Evolutionary conservation across 371 early-diverging fungal genomes (phyloP).

Genomic region (Thermomucor indicae-seudaticae): DNA sequence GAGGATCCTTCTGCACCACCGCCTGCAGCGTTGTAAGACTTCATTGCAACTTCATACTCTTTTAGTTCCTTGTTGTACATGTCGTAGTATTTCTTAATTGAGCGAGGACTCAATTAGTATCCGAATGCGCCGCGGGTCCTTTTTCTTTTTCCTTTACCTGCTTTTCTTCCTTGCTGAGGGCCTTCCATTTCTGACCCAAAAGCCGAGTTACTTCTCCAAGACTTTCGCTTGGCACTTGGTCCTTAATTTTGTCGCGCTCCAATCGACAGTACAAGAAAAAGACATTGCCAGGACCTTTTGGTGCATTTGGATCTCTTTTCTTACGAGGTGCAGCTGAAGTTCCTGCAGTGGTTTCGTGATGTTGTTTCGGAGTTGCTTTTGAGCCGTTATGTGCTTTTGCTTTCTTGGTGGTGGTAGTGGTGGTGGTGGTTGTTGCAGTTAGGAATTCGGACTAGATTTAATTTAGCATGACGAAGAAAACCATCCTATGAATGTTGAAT

Average conservation of each 20-base stretch:
- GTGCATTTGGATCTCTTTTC: conserved; percentile 59
- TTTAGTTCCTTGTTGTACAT: conserved; percentile 40
- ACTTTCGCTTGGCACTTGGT: conserved; percentile 42
- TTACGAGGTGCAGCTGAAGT: conserved; percentile 17
- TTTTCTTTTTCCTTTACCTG: conserved; percentile 14
- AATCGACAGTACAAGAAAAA: conserved; percentile 57
- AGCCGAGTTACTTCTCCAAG: conserved; percentile 41
- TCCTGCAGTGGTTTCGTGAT: conserved; percentile 1
- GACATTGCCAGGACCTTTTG: conserved; percentile 58
- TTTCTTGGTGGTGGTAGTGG: conserved; percentile 12
- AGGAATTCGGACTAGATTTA: conserved; percentile 11
- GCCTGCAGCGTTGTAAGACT: conserved; percentile 27
- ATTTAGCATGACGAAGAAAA: no score
- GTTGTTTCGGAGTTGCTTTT: conserved; percentile 6
- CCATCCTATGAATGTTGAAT: not conserved
- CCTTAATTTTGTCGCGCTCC: conserved; percentile 49
- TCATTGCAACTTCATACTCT: conserved; percentile 39
- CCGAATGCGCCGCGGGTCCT: not conserved
- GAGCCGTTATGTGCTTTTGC: conserved; percentile 1
- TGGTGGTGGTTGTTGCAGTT: no score
- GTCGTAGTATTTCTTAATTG: conserved; percentile 37
- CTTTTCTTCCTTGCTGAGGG: conserved; percentile 37
- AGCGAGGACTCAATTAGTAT: not conserved
- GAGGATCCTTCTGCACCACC: conserved; percentile 13
- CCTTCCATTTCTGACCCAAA: conserved; percentile 46